phyloP scores from a whole-genome alignment of 2,329 filamentous ascomycete species.

The Lecanosticta acicola region DNA sequence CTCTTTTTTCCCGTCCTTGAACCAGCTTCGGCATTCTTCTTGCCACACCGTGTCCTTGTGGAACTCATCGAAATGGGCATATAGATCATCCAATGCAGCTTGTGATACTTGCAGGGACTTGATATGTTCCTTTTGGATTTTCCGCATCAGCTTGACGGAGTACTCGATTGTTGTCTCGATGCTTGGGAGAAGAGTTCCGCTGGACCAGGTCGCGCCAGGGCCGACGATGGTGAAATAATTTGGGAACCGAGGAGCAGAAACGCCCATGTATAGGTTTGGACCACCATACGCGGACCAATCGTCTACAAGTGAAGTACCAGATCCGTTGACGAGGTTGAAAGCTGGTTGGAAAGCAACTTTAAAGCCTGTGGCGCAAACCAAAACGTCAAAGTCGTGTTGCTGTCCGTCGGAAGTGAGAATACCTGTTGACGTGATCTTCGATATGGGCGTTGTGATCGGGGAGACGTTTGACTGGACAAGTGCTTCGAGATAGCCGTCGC shows the following conservation, averaged over 20 bases:
- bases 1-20: constrained; percentile 7
- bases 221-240: constrained; percentile 24
- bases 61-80: constrained; percentile 27
- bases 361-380: constrained; percentile 35
- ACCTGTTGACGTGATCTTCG: constrained; percentile 29
- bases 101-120: constrained; percentile 40
- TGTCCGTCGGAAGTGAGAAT: constrained; percentile 23
- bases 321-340: constrained; percentile 30
- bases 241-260: constrained; percentile 23
- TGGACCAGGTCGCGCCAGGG: constrained; percentile 16
- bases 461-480: constrained; percentile 41
- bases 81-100: constrained; percentile 45
- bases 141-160: constrained; percentile 47
- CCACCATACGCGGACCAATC: constrained; percentile 15
- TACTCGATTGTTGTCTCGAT: constrained; percentile 43
- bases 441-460: constrained; percentile 36
- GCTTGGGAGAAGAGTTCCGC: constrained; percentile 1
- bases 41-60: constrained; percentile 27
- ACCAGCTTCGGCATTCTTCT: constrained; percentile 10
- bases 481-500: constrained; percentile 49
- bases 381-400: constrained; percentile 28
- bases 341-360: constrained; percentile 29
- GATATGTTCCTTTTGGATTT: constrained; percentile 47
- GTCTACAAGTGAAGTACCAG: constrained; percentile 20
- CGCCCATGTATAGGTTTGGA: constrained; percentile 23